Conservation (phyloP, 2,329 filamentous ascomycete genomes). For the Botrytis galanthina region DNA sequence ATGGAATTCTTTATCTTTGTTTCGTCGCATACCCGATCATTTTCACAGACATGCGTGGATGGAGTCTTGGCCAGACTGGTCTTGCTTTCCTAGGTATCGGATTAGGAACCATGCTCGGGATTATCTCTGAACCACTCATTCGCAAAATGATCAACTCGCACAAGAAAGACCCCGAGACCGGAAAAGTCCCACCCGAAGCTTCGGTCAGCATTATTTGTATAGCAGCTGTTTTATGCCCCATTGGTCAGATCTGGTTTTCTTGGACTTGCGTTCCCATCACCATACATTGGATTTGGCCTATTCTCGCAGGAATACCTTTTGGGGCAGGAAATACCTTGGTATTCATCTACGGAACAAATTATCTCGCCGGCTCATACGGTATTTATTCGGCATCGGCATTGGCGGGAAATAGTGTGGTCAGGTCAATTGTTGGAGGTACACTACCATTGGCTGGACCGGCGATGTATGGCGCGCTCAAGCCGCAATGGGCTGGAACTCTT, state of each 20-base stretch:
- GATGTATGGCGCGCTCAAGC: slow-evolving; percentile 67
- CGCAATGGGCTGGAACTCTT: slow-evolving; percentile 77
- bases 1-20: slow-evolving; percentile 84
- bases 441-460: slow-evolving; percentile 71
- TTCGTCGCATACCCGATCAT: slow-evolving; percentile 90
- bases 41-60: slow-evolving; percentile 70
- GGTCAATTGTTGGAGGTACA: slow-evolving; percentile 72
- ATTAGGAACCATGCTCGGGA: slow-evolving; percentile 60
- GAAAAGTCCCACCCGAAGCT: slow-evolving; percentile 72
- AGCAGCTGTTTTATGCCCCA: slow-evolving; percentile 68
- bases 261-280: slow-evolving; percentile 78
- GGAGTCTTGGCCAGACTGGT: slow-evolving; percentile 70
- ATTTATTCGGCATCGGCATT: slow-evolving; percentile 80
- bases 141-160: slow-evolving; percentile 76
- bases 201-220: slow-evolving; percentile 79
- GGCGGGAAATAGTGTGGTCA: slow-evolving; percentile 73
- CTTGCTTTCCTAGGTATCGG: slow-evolving; percentile 74
- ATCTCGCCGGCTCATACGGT: slow-evolving; percentile 74
- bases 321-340: slow-evolving; percentile 72
- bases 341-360: slow-evolving; percentile 82
- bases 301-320: slow-evolving; percentile 76
- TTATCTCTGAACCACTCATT: slow-evolving; percentile 67
- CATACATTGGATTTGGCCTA: slow-evolving; percentile 80
- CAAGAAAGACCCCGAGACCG: slow-evolving; percentile 70
- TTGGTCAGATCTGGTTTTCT: slow-evolving; percentile 81